These are phyloP conservation scores for Phytophthora colocasiae DNA, from an alignment of 352 stramenopile genomes.

Conservation along the genomic window DNA sequence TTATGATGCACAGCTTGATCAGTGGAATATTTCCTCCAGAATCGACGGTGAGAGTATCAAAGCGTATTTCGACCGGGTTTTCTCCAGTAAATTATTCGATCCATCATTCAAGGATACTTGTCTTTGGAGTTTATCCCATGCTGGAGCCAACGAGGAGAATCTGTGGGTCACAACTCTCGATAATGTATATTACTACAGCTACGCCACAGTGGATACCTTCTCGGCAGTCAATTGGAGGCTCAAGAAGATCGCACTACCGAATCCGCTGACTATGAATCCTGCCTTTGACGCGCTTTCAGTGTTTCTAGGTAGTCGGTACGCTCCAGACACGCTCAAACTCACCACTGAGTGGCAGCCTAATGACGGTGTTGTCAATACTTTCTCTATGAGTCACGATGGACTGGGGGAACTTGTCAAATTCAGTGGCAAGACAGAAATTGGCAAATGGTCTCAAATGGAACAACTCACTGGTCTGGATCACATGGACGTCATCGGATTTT, in stretches of 20 bases:
- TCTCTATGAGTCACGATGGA: neutral
- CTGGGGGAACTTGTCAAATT: neutral
- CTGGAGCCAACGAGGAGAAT: neutral
- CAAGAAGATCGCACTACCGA: neutral
- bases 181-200: neutral
- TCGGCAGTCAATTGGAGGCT: neutral
- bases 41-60: neutral
- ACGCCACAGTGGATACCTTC: neutral
- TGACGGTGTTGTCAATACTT: neutral
- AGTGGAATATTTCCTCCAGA: neutral
- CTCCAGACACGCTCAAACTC: neutral
- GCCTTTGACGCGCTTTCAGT: neutral
- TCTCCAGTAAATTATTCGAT: neutral
- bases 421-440: neutral
- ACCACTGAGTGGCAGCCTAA: neutral
- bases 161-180: neutral
- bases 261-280: neutral
- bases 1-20: neutral
- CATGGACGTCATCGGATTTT: neutral
- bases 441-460: neutral
- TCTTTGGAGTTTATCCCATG: neutral
- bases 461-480: neutral
- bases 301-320: neutral
- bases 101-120: neutral
- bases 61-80: neutral